A percentile compares a stretch with the other conserved stretches of the same genome.
Conservation (phyloP, 192 early-diverging fungal species). For the Rhizophagus prolifer region DNA sequence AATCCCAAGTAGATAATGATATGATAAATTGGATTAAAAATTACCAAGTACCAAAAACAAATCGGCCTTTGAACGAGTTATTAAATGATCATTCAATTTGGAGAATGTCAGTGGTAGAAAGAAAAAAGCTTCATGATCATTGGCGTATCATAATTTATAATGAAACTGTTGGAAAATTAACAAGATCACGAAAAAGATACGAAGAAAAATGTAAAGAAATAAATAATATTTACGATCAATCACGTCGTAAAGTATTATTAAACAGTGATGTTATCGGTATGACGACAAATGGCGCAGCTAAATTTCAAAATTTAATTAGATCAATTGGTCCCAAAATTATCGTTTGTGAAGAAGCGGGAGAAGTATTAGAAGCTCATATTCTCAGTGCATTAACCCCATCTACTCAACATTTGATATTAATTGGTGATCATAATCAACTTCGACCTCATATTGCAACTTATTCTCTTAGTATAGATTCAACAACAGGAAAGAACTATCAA, state of each 20-base stretch:
- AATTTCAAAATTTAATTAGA: constrained; percentile 33
- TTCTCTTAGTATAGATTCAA: constrained; percentile 38
- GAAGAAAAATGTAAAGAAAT: constrained; percentile 15
- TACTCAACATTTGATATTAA: constrained; percentile 56
- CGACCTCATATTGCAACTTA: neutral
- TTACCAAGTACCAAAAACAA: too few relatives aligned
- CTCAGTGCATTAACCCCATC: constrained; percentile 42
- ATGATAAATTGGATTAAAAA: neutral
- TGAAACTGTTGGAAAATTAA: constrained; percentile 31
- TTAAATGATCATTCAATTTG: constrained; percentile 40
- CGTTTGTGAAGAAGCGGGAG: constrained; percentile 60
- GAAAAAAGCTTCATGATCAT: constrained; percentile 35
- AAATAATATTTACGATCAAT: constrained; percentile 37
- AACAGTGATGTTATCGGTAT: constrained; percentile 49
- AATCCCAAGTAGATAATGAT: too few relatives aligned
- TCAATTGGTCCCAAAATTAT: constrained; percentile 49
- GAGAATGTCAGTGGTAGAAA: constrained; percentile 48
- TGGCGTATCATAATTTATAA: constrained; percentile 37
- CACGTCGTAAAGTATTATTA: constrained; percentile 31
- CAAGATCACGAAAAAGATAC: neutral
- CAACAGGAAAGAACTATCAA: constrained; percentile 37
- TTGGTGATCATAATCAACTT: constrained; percentile 47
- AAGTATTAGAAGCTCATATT: constrained; percentile 59
- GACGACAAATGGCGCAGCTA: constrained; percentile 65
- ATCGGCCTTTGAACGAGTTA: too few relatives aligned